Conservation (phyloP, 2,329 filamentous ascomycete species). For the Aspergillus glaucus region DNA sequence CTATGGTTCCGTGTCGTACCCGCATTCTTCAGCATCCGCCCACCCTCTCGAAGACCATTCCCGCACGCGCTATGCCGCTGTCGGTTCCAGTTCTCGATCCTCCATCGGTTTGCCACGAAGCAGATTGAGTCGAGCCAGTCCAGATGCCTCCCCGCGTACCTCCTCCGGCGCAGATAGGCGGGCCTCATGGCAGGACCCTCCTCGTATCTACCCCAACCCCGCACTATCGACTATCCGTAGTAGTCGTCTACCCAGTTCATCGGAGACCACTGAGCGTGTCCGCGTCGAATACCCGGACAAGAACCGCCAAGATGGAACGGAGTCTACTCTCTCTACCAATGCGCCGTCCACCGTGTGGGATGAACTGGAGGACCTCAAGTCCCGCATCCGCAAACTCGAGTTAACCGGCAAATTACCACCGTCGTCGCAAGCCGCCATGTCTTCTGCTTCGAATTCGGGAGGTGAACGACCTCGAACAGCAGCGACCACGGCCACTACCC, state of each 20-base stretch:
- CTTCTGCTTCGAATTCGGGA: conserved; percentile 52
- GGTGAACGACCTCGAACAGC: conserved; percentile 81
- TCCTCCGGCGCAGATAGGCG: conserved; percentile 25
- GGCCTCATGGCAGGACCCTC: conserved; percentile 26
- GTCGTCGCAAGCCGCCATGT: conserved; percentile 73
- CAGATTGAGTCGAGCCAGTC: conserved; percentile 30
- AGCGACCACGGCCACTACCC: conserved; percentile 81
- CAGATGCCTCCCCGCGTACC: conserved; percentile 28
- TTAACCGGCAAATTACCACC: conserved; percentile 79
- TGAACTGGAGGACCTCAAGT: conserved; percentile 91
- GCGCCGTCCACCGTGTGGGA: conserved; percentile 96
- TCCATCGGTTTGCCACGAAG: conserved; percentile 31
- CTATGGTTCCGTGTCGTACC: conserved; percentile 20
- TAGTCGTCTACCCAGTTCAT: conserved; percentile 29
- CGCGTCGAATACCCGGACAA: conserved; percentile 27
- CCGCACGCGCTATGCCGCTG: conserved; percentile 29
- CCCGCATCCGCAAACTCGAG: conserved; percentile 82
- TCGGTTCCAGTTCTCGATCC: conserved; percentile 29
- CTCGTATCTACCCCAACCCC: conserved; percentile 28
- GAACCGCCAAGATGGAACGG: conserved; percentile 58
- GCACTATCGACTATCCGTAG: conserved; percentile 29
- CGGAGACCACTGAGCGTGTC: conserved; percentile 29
- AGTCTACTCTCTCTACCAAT: conserved; percentile 81
- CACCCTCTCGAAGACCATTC: conserved; percentile 35
- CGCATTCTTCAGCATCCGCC: conserved; percentile 25